Conservation (phyloP, 2,329 filamentous ascomycete species). For the Macrophomina tecta region DNA sequence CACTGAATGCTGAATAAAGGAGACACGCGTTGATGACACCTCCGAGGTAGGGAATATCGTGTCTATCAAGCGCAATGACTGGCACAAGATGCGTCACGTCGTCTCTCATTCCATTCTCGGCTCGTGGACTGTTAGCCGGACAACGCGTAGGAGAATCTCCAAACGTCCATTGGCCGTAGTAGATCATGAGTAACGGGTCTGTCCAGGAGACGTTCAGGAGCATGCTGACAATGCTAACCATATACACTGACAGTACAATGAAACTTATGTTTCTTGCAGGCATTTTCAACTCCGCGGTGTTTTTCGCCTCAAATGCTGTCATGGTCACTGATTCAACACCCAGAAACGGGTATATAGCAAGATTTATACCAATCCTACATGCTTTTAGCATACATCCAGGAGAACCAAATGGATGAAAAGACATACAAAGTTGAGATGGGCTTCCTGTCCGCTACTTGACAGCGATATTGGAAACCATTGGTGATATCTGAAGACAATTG, state of each 20-base stretch:
- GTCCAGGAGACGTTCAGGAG: conserved; percentile 37
- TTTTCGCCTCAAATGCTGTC: conserved; percentile 43
- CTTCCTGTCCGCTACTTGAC: conserved; percentile 34
- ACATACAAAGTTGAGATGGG: conserved; percentile 38
- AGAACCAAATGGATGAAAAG: not conserved
- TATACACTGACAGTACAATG: conserved; percentile 37
- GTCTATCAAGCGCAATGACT: conserved; percentile 24
- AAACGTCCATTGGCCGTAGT: conserved; percentile 24
- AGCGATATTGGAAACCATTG: conserved; percentile 32
- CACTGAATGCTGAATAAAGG: conserved; percentile 40
- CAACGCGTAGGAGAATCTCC: not conserved
- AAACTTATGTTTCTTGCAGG: conserved; percentile 41
- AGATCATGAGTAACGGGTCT: conserved; percentile 33
- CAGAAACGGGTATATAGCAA: conserved; percentile 42
- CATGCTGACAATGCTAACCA: conserved; percentile 35
- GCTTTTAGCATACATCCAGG: not conserved
- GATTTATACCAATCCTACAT: conserved; percentile 37
- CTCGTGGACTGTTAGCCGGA: not conserved
- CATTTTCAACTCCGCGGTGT: conserved; percentile 33
- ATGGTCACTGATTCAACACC: conserved; percentile 44
- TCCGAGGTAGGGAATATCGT: conserved; percentile 27
- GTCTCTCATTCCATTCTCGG: not conserved
- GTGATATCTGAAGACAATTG: conserved; percentile 22
- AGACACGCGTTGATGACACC: conserved; percentile 39
- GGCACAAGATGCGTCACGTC: not conserved